Evolutionary conservation across 768 basidiomycete species (phyloP).

Genomic region (Nidularia pulvinata): DNA sequence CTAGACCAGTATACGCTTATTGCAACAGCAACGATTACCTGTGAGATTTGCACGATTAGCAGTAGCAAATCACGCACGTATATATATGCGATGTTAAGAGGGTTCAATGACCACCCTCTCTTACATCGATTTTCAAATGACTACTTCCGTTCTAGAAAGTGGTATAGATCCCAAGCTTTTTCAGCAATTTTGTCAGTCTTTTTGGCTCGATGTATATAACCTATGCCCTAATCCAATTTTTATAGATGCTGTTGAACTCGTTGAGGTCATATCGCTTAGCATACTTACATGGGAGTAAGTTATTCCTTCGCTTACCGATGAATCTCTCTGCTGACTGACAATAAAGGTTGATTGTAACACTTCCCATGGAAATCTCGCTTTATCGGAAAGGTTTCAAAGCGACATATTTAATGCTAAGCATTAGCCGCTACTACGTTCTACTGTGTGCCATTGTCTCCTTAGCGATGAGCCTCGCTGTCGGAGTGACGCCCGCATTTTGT

Average conservation of each 20-base stretch:
- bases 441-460: neutral
- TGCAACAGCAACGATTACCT: too few species aligned
- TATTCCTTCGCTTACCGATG: neutral
- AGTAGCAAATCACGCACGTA: too few species aligned
- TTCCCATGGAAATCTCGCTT: neutral
- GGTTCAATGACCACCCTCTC: too few species aligned
- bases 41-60: too few species aligned
- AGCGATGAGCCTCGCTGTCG: neutral
- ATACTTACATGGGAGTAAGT: neutral
- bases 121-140: too few species aligned
- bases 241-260: neutral
- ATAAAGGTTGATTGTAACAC: neutral
- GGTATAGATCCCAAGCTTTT: too few species aligned
- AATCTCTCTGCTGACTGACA: neutral
- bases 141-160: too few species aligned
- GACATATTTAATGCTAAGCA: neutral
- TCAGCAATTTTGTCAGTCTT: too few species aligned
- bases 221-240: neutral
- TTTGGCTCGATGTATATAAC: too few species aligned
- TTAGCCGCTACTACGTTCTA: neutral
- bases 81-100: too few species aligned
- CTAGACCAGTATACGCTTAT: too few species aligned
- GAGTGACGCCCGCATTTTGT: neutral
- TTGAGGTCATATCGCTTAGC: neutral
- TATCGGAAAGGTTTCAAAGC: neutral